Evolutionary conservation across 2,329 filamentous ascomycete genomes (phyloP).

Genomic region (Alternaria sp.): DNA sequence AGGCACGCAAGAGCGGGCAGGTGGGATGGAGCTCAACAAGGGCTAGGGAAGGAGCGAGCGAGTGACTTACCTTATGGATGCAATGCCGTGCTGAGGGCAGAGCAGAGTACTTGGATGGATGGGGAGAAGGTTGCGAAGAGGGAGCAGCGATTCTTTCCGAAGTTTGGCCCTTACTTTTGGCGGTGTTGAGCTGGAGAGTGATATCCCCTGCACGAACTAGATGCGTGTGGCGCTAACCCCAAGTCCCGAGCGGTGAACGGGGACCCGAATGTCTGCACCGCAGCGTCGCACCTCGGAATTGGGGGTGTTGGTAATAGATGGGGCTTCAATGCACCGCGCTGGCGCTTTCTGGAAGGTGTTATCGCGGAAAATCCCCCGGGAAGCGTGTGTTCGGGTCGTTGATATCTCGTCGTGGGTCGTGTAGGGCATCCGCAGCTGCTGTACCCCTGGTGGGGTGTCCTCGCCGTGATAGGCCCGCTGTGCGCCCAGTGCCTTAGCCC

Average conservation of each 20-base stretch:
- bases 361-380: slow-evolving; percentile 6
- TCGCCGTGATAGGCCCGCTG: slow-evolving; percentile 15
- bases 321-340: background rate
- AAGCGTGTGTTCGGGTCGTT: background rate
- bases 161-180: slow-evolving; percentile 33
- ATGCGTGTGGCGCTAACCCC: slow-evolving; percentile 32
- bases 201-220: slow-evolving; percentile 32
- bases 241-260: slow-evolving; percentile 41
- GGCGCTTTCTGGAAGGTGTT: background rate
- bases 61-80: slow-evolving; percentile 36
- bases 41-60: slow-evolving; percentile 13
- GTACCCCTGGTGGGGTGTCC: slow-evolving; percentile 16
- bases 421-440: slow-evolving; percentile 13
- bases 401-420: background rate
- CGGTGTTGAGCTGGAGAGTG: slow-evolving; percentile 37
- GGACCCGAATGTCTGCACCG: slow-evolving; percentile 32
- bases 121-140: slow-evolving; percentile 35
- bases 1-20: slow-evolving; percentile 20
- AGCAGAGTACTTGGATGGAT: slow-evolving; percentile 32
- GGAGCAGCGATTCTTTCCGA: slow-evolving; percentile 33
- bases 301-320: background rate
- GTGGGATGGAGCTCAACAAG: slow-evolving; percentile 16
- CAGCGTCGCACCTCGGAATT: slow-evolving; percentile 10
- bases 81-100: slow-evolving; percentile 24
- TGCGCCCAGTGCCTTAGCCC: slow-evolving; percentile 23